phyloP scores from a whole-genome alignment of 345 rosid genomes.

The Eucalyptus victrix region DNA sequence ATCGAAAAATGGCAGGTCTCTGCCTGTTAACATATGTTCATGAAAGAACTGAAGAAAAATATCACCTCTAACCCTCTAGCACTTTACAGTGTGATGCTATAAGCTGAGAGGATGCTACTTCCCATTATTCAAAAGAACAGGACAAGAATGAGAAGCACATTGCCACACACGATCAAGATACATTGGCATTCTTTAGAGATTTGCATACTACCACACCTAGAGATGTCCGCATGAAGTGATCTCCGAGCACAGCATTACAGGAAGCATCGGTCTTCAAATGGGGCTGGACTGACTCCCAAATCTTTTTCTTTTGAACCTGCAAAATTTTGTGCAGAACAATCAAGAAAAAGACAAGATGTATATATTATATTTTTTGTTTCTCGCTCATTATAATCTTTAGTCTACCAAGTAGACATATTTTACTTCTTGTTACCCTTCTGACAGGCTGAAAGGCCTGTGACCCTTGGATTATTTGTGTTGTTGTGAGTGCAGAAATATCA shows the following conservation, averaged over 20 bases:
- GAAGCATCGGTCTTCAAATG: constrained; percentile 66
- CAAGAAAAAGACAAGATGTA: background rate
- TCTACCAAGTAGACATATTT: background rate
- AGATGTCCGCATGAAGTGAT: constrained; percentile 57
- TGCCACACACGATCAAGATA: constrained; percentile 24
- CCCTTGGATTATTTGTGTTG: background rate
- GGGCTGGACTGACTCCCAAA: constrained; percentile 88
- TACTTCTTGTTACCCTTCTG: background rate
- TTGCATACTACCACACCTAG: constrained; percentile 46
- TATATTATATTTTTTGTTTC: background rate
- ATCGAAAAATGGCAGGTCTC: background rate
- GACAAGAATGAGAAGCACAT: background rate
- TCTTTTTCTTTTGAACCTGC: constrained; percentile 88
- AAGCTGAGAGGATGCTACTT: background rate
- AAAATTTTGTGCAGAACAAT: background rate
- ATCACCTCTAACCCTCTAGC: background rate
- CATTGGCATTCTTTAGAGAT: constrained; percentile 56
- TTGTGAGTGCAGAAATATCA: background rate
- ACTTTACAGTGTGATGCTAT: background rate
- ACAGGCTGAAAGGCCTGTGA: background rate
- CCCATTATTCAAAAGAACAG: background rate
- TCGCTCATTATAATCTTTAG: background rate
- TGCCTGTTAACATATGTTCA: background rate
- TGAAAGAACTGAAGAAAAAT: background rate
- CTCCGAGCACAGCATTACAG: constrained; percentile 40